A percentile compares a stretch with the other conserved stretches of the same genome.
phyloP scores from a whole-genome alignment of 2,329 filamentous ascomycete genomes.

The Colletotrichum sp. region DNA sequence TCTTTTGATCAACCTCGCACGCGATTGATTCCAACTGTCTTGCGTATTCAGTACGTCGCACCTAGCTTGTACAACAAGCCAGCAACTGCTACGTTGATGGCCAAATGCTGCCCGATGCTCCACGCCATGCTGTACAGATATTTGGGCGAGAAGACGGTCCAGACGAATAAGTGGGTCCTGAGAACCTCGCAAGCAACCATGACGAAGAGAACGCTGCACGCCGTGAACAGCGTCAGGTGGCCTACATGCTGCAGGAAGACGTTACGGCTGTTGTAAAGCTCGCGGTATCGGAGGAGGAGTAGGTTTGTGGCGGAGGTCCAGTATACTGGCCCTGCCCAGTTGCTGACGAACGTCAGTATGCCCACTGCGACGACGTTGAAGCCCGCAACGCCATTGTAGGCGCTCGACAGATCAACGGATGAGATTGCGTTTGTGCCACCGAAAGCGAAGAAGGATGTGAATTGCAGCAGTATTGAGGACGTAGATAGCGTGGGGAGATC shows the following conservation, averaged over 20 bases:
- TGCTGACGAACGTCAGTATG: slow-evolving; percentile 81
- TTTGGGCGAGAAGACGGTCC: slow-evolving; percentile 98
- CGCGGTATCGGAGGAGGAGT: slow-evolving; percentile 51
- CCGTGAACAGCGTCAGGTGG: slow-evolving; percentile 73
- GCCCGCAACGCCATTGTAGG: slow-evolving; percentile 87
- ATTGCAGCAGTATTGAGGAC: slow-evolving; percentile 77
- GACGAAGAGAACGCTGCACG: slow-evolving; percentile 70
- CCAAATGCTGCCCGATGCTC: slow-evolving; percentile 81
- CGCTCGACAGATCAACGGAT: slow-evolving; percentile 90
- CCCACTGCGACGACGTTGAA: slow-evolving; percentile 87
- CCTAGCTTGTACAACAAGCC: slow-evolving; percentile 62
- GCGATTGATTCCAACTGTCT: not conserved
- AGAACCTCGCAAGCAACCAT: slow-evolving; percentile 89
- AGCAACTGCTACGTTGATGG: slow-evolving; percentile 70
- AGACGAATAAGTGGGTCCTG: slow-evolving; percentile 92
- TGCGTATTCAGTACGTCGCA: not conserved
- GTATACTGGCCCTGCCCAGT: slow-evolving; percentile 92
- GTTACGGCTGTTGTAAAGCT: slow-evolving; percentile 17
- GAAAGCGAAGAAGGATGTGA: slow-evolving; percentile 85
- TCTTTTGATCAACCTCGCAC: not conserved
- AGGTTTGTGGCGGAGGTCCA: slow-evolving; percentile 75
- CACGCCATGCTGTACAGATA: slow-evolving; percentile 93
- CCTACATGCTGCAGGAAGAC: slow-evolving; percentile 60
- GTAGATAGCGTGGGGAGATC: slow-evolving; percentile 66
- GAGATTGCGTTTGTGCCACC: slow-evolving; percentile 95